phyloP scores from a whole-genome alignment of 2,329 filamentous ascomycete species.

The Cytospora mali region DNA sequence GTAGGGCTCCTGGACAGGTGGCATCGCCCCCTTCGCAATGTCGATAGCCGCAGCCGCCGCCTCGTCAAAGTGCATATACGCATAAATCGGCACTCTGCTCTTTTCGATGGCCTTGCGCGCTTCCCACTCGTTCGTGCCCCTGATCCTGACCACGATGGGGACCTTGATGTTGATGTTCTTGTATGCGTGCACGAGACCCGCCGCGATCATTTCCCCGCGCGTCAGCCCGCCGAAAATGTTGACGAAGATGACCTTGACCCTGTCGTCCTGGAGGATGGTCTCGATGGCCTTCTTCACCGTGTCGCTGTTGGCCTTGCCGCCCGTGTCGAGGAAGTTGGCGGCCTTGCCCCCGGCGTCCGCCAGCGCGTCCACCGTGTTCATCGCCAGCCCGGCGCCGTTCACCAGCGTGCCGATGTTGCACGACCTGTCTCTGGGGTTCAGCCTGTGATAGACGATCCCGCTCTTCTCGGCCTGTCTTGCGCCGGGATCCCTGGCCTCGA shows the following conservation, averaged over 20 bases:
- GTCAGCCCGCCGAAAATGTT: slow-evolving; percentile 64
- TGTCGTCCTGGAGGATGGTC: slow-evolving; percentile 69
- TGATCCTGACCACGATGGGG: slow-evolving; percentile 75
- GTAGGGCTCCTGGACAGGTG: background rate
- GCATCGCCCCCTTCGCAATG: slow-evolving; percentile 25
- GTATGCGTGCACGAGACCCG: slow-evolving; percentile 73
- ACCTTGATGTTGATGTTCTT: slow-evolving; percentile 66
- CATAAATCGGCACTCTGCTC: slow-evolving; percentile 68
- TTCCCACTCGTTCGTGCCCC: slow-evolving; percentile 73
- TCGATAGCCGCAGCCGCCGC: slow-evolving; percentile 69
- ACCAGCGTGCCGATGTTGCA: slow-evolving; percentile 77
- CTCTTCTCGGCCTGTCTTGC: slow-evolving; percentile 51
- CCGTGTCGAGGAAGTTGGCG: slow-evolving; percentile 87
- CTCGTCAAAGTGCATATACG: slow-evolving; percentile 75
- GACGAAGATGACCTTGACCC: slow-evolving; percentile 68
- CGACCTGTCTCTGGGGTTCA: slow-evolving; percentile 49
- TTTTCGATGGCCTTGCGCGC: slow-evolving; percentile 71
- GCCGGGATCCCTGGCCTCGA: slow-evolving; percentile 37
- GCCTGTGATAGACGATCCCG: slow-evolving; percentile 78
- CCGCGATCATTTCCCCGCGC: slow-evolving; percentile 79
- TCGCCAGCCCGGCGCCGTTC: slow-evolving; percentile 86
- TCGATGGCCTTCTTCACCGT: slow-evolving; percentile 79
- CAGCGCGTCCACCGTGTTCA: slow-evolving; percentile 88
- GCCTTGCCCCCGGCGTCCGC: slow-evolving; percentile 66
- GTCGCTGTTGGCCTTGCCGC: slow-evolving; percentile 81